phyloP scores from a whole-genome alignment of 768 basidiomycete species.

The Kockovaella imperatae region DNA sequence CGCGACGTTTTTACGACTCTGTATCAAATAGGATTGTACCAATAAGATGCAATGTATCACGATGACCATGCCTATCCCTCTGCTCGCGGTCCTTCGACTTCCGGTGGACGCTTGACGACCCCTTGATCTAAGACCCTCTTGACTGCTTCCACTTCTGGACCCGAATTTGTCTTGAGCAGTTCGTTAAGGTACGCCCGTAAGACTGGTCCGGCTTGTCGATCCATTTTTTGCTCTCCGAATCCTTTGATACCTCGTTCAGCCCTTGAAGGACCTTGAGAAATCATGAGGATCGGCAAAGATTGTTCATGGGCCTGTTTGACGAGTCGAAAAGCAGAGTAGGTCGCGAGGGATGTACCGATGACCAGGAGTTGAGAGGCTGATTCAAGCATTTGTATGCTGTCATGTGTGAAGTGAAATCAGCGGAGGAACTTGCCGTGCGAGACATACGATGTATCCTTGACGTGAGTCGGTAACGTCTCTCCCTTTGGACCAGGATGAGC shows the following conservation, averaged over 20 bases:
- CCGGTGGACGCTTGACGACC: constrained; percentile 32
- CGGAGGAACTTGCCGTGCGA: background rate
- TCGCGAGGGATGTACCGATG: constrained; percentile 84
- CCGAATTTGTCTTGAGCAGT: constrained; percentile 25
- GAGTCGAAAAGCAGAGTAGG: constrained; percentile 82
- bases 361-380: constrained; percentile 61
- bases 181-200: constrained; percentile 54
- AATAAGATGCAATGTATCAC: too few relatives aligned
- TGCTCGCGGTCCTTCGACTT: constrained; percentile 37
- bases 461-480: constrained; percentile 63
- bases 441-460: constrained; percentile 66
- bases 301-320: constrained; percentile 69
- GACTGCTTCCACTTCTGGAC: constrained; percentile 29
- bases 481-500: too few relatives aligned
- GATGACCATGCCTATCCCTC: constrained; percentile 33
- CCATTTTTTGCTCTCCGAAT: constrained; percentile 65
- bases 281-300: constrained; percentile 66
- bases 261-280: constrained; percentile 83
- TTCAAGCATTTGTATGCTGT: constrained; percentile 7
- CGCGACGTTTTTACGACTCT: too few relatives aligned
- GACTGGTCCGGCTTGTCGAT: constrained; percentile 64
- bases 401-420: background rate
- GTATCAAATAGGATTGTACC: too few relatives aligned
- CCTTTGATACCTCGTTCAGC: constrained; percentile 53
- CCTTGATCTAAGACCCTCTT: constrained; percentile 29